Evolutionary conservation across 352 stramenopile species (phyloP).

Genomic region (Globisporangium yorkense): DNA sequence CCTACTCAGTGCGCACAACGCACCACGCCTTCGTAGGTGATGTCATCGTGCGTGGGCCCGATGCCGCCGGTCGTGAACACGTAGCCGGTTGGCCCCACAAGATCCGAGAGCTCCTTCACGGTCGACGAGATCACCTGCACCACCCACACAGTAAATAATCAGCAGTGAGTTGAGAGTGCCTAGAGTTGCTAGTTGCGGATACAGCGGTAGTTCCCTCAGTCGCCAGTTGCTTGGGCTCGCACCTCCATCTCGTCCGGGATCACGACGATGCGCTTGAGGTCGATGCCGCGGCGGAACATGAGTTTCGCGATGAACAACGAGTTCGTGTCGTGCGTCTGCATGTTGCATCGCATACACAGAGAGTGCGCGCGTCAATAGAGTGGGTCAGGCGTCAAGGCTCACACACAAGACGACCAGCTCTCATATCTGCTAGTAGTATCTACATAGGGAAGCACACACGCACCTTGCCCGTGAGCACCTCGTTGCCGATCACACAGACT

Average conservation of each 20-base stretch:
- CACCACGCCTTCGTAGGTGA: slow-evolving; percentile 84
- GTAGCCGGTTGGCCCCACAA: slow-evolving; percentile 68
- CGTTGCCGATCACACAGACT: slow-evolving; percentile 77
- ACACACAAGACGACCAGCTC: too few relatives aligned
- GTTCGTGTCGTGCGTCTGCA: slow-evolving; percentile 81
- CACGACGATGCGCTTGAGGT: slow-evolving; percentile 70
- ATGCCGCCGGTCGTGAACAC: slow-evolving; percentile 86
- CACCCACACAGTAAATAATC: too few relatives aligned
- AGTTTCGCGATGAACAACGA: slow-evolving; percentile 77
- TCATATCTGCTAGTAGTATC: too few relatives aligned
- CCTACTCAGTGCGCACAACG: not conserved
- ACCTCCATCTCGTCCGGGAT: slow-evolving; percentile 79
- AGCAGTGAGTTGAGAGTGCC: too few relatives aligned
- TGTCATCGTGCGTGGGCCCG: slow-evolving; percentile 82
- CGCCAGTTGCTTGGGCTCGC: not conserved
- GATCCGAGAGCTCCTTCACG: slow-evolving; percentile 65
- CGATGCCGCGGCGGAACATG: slow-evolving; percentile 73
- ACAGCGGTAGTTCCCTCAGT: too few relatives aligned
- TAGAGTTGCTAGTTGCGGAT: not conserved
- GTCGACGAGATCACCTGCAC: slow-evolving; percentile 58
- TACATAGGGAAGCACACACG: not conserved
- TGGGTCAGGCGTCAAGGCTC: too few relatives aligned
- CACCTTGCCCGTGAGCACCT: slow-evolving; percentile 84
- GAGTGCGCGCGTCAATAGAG: not conserved
- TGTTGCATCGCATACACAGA: too few relatives aligned